Base-by-base conservation (phyloP, 257 asterid genomes). In the Solanum tarijense region DNA sequence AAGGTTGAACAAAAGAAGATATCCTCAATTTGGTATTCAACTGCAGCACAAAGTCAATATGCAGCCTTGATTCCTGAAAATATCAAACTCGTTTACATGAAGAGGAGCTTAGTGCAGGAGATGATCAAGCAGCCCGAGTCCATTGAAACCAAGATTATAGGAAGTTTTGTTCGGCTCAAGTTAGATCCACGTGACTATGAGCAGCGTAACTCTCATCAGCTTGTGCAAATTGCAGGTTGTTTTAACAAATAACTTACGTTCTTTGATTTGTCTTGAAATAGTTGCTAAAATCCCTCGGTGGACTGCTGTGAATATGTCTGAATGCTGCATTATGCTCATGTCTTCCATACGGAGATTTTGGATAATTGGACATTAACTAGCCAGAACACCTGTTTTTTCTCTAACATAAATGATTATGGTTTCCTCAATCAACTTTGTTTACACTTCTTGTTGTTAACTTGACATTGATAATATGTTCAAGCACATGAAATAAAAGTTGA, bases 161-260 rank as follows among this genome's bases (percentile, higher is more conserved):
- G 99, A 89, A 91, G 95, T 88, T 94, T 94, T 83, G 94, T 94
- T 69, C 91, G 95, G 55, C 91, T 91, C 82, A 96, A 91, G 89
- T 85, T 93, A 7, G 91, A 93, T 88, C 93, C 93, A 72, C 20
- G 90, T 87, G 96, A 90, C 89, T 83, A 27, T 86, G 79, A 12
- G 78, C 90, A 91, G 48, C 93, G 84, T 90, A 83, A 81, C 87
- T 86, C 91, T 85, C 88, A 90, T 91, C 94, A 92, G 88, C 98
- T 96, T 76, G 89, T 93, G 91, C 97, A 91, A 92, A 94, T 97
- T 87, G 90, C 94, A 92, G 99, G 99, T 96, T 83, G 69, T 82
- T 29, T 82, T 82, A 82, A 82, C 31, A 48, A 76, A 81, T 48
- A 43, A 48, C 69, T 82, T 82, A 55, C 38, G 4, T 82, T 48